Evolutionary conservation across 805 yeast species (phyloP).

Genomic region (Ogataea nitratoaversa): DNA sequence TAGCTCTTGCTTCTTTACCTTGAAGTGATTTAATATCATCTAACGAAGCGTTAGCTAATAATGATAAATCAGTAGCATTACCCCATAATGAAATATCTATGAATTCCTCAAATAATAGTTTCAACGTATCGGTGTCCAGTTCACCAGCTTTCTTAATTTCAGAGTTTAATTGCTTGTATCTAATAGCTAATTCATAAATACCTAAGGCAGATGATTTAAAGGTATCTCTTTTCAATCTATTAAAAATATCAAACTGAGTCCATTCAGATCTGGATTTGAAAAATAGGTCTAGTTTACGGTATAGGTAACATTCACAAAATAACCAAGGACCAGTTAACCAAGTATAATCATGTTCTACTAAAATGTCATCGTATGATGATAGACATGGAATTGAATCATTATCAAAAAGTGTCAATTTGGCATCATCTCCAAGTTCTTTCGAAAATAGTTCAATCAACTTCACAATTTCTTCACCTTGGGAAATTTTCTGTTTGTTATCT

Average conservation of each 20-base stretch:
- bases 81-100: slow-evolving; percentile 95
- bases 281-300: slow-evolving; percentile 54
- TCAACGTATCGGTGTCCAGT: slow-evolving; percentile 39
- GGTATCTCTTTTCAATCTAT: slow-evolving; percentile 63
- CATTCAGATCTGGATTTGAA: slow-evolving; percentile 41
- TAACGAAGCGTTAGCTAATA: slow-evolving; percentile 80
- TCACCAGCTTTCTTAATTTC: slow-evolving; percentile 20
- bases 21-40: slow-evolving; percentile 90
- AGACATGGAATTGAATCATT: slow-evolving; percentile 38
- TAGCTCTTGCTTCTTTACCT: slow-evolving; percentile 81
- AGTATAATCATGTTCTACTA: slow-evolving; percentile 37
- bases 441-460: slow-evolving; percentile 40
- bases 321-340: slow-evolving; percentile 94
- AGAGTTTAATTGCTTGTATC: slow-evolving; percentile 43
- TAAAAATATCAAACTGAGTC: slow-evolving; percentile 69
- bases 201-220: slow-evolving; percentile 74
- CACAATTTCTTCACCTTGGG: slow-evolving; percentile 47
- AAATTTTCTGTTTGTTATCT: slow-evolving; percentile 19
- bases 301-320: slow-evolving; percentile 77
- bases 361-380: slow-evolving; percentile 54
- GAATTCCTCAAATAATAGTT: slow-evolving; percentile 72
- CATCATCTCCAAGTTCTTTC: slow-evolving; percentile 40
- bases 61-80: slow-evolving; percentile 90
- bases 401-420: slow-evolving; percentile 38
- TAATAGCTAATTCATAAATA: slow-evolving; percentile 72